Evolutionary conservation across 768 basidiomycete genomes (phyloP), one percentile per base, ranked within the genome.

Genomic region (Ephemerocybe angulata): DNA sequence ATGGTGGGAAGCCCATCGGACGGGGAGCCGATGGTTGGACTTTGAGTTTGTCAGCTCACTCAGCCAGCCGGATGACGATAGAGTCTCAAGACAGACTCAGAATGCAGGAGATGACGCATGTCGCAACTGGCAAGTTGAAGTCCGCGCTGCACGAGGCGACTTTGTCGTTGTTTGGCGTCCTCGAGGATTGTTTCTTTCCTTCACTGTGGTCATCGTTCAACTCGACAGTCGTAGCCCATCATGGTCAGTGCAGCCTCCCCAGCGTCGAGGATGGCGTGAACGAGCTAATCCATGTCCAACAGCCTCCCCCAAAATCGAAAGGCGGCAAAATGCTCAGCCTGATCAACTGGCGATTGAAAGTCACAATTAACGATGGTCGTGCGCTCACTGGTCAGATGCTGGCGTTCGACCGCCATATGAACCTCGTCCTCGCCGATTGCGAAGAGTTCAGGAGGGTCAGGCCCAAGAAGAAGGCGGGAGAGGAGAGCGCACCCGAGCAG

Each of bases 371-470:
- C 86, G 97, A 99, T 72, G 94, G 94, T 57, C 90, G 97, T 70
- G 84, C 90, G 54, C 77, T 98, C 64, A 93, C 91, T 43, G 97
- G 97, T 38, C 97, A 98, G 76, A 97, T 98, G 92, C 88, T 99
- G 70, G 97, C 97, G 50, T 99, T 98, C 70, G 97, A 99, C 77
- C 88, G 91, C 66, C 97, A 99, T 74, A 99, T 98, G 97, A 99
- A 99, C 75, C 80, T 99, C 63, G 97, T 99, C 42, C 76, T 99
- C 52, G 94, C 96, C 15, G 97, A 98, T 63, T 98, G 95, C 67
- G 97, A 99, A 72, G 97, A 99, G 73, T 99, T 98, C 69, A 77
- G 97, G 64, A 85, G 90, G 60, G 86, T 98, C 38, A 77, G 90
- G 60, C 88, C 89, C 35, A 98, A 98, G 80, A 93, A 93, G 78